Evolutionary conservation across 148 eudicot species (phyloP).

Genomic region (Hydrangea macrophylla): DNA sequence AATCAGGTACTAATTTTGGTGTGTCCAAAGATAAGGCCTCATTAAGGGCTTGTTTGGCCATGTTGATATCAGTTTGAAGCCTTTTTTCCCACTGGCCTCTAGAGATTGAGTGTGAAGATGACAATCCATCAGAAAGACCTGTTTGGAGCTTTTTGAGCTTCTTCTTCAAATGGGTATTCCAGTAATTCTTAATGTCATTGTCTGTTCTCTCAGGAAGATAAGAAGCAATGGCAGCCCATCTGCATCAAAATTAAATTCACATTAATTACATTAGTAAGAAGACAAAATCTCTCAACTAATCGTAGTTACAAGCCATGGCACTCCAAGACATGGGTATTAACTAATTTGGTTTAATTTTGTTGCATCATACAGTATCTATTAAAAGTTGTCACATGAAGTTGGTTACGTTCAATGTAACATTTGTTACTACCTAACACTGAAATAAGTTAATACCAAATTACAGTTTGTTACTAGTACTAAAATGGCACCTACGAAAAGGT

Average conservation of each 20-base stretch:
- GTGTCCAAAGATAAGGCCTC: conserved; percentile 53
- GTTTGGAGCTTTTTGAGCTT: conserved; percentile 41
- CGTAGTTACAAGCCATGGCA: no score
- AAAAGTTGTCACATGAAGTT: no score
- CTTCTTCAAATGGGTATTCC: conserved; percentile 62
- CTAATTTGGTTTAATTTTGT: no score
- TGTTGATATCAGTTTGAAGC: conserved; percentile 69
- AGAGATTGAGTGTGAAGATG: conserved; percentile 34
- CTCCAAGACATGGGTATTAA: no score
- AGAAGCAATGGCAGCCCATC: conserved; percentile 68
- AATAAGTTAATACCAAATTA: no score
- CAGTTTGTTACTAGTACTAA: no score
- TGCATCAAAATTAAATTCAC: conserved; percentile 6
- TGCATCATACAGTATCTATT: no score
- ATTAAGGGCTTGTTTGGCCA: conserved; percentile 72
- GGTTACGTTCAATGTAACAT: no score
- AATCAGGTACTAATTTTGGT: conserved; percentile 2
- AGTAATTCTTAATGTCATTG: conserved; percentile 58
- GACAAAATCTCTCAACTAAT: not conserved
- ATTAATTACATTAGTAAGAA: not conserved
- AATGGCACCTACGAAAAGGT: no score
- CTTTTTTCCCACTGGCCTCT: conserved; percentile 81
- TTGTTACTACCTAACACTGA: no score
- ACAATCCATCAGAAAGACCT: conserved; percentile 11
- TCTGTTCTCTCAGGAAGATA: conserved; percentile 63